Evolutionary conservation across 1,139 yeast species (phyloP).

Genomic region (Entelexis sorbosivorans): DNA sequence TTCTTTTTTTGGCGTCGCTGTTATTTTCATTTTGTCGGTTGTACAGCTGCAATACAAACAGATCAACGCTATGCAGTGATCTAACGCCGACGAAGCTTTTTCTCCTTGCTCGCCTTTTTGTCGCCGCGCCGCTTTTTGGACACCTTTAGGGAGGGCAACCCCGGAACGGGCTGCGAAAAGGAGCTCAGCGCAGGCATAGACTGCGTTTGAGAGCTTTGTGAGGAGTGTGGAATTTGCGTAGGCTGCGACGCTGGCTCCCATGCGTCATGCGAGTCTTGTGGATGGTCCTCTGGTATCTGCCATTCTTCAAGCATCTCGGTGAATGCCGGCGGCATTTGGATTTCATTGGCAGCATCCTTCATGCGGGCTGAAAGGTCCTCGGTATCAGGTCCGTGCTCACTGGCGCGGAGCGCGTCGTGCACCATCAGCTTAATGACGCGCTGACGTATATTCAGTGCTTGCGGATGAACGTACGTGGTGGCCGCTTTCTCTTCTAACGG

Average conservation of each 20-base stretch:
- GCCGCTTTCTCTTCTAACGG: constrained; percentile 13
- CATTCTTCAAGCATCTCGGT: constrained; percentile 2
- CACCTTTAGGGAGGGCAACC: not conserved
- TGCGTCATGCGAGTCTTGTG: not conserved
- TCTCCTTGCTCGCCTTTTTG: not conserved
- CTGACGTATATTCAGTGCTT: constrained; percentile 1
- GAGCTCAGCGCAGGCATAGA: not conserved
- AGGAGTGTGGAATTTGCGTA: not conserved
- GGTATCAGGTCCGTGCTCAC: not conserved
- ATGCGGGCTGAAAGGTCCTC: not conserved
- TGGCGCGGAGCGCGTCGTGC: not conserved
- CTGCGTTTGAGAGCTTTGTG: not conserved
- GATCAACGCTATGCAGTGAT: no score
- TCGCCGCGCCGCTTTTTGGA: not conserved
- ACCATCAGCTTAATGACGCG: not conserved
- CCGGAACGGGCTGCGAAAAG: not conserved
- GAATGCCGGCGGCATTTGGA: not conserved
- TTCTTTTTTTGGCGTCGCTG: no score
- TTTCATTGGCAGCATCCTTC: not conserved
- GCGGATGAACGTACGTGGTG: constrained; percentile 1
- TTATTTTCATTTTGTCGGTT: no score
- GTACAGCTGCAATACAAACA: no score
- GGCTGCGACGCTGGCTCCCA: constrained; percentile 1
- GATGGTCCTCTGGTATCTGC: not conserved
- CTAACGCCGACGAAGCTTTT: not conserved